A percentile compares a stretch with the other conserved stretches of the same genome.
Conservation (phyloP, 202 grass and related monocot genomes). For the Setaria viridis region DNA sequence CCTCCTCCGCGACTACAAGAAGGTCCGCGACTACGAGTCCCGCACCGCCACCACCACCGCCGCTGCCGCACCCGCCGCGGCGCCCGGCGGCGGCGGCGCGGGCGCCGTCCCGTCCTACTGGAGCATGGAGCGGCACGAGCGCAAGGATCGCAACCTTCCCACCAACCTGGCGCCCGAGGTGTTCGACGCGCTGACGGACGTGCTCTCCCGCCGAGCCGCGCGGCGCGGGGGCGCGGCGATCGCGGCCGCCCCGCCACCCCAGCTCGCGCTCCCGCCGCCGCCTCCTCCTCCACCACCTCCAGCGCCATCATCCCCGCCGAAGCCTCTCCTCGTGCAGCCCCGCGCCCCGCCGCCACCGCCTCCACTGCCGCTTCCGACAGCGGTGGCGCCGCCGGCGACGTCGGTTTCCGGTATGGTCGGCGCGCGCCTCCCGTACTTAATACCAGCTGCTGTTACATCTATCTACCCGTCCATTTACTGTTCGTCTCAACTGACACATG, state of each 20-base stretch:
- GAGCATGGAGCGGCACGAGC: constrained; percentile 89
- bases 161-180: constrained; percentile 91
- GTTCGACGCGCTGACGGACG: constrained; percentile 82
- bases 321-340: constrained; percentile 30
- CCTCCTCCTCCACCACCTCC: neutral
- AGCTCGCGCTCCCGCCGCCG: constrained; percentile 47
- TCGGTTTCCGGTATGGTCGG: constrained; percentile 66
- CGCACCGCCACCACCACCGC: constrained; percentile 28
- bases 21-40: constrained; percentile 89
- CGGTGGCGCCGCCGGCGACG: constrained; percentile 40
- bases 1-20: constrained; percentile 99
- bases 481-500: constrained; percentile 35
- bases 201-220: constrained; percentile 75
- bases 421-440: constrained; percentile 13
- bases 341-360: neutral
- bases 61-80: neutral
- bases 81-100: neutral
- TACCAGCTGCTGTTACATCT: constrained; percentile 41
- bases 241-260: neutral
- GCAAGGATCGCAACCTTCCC: constrained; percentile 90
- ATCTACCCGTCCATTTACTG: constrained; percentile 40
- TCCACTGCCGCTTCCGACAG: constrained; percentile 22
- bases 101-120: constrained; percentile 66
- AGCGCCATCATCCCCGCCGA: constrained; percentile 42
- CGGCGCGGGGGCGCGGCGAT: constrained; percentile 60